Evolutionary conservation across 2,329 filamentous ascomycete species (phyloP).

Genomic region (Mycosphaerella sp.): DNA sequence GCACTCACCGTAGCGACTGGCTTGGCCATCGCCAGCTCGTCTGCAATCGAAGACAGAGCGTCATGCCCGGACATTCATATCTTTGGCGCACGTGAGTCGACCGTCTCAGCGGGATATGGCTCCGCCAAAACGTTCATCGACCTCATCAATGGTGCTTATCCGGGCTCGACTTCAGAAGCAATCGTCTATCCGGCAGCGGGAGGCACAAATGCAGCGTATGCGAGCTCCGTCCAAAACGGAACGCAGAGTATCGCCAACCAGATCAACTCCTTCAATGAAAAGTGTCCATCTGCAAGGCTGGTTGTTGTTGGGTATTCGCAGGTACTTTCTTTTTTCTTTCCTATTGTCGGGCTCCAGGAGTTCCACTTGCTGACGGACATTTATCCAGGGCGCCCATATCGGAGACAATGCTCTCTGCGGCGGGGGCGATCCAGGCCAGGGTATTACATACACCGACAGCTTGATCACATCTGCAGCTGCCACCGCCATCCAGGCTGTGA

Average conservation of each 20-base stretch:
- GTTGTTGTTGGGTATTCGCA: slow-evolving; percentile 29
- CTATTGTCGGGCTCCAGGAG: background rate
- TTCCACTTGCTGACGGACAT: slow-evolving; percentile 21
- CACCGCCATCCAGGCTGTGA: slow-evolving; percentile 25
- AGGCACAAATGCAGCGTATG: slow-evolving; percentile 52
- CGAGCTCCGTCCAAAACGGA: slow-evolving; percentile 52
- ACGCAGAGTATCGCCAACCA: slow-evolving; percentile 35
- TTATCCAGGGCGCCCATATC: slow-evolving; percentile 52
- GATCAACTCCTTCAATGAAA: slow-evolving; percentile 21
- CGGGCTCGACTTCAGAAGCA: slow-evolving; percentile 38
- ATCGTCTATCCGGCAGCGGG: slow-evolving; percentile 51
- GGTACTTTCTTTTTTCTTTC: slow-evolving; percentile 28
- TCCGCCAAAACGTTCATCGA: slow-evolving; percentile 38
- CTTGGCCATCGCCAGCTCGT: background rate
- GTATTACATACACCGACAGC: slow-evolving; percentile 41
- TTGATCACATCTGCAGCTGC: slow-evolving; percentile 18
- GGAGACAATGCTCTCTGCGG: slow-evolving; percentile 58
- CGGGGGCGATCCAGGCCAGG: slow-evolving; percentile 46
- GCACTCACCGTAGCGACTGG: background rate
- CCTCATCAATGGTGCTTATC: slow-evolving; percentile 36
- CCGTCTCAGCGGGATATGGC: slow-evolving; percentile 34
- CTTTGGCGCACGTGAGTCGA: slow-evolving; percentile 42
- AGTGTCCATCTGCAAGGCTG: slow-evolving; percentile 24
- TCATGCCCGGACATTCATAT: slow-evolving; percentile 40
- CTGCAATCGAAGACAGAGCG: slow-evolving; percentile 2